Base-by-base conservation (phyloP, 345 rosid genomes). In the Cardiospermum halicacabum region DNA sequence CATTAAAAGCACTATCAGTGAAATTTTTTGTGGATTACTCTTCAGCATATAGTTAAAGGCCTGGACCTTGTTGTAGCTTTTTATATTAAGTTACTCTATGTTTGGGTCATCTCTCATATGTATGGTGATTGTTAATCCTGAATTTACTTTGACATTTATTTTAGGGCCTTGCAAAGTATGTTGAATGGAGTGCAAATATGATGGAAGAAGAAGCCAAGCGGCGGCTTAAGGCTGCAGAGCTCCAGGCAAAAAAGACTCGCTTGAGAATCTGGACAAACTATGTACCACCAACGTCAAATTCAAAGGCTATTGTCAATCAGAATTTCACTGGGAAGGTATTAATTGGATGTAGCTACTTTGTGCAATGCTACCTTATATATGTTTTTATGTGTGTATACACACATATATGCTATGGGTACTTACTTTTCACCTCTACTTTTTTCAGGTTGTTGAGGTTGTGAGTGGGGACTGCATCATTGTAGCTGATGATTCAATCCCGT, bases 151-250 rank as follows among this genome's bases (percentile, higher is more conserved):
- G 58, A 47, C 36, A 64, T 31, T 59, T 55, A 19, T 11, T 30
- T 28, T 62, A 95, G 99, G 98, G 99, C 59, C 84, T 95, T 53
- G 98, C 97, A 65, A 89, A 88, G 79, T 95, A 76, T 78, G 90
- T 95, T 66, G 99, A 91, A 63, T 95, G 99, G 99, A 95, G 97
- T 75, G 99, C 96, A 27, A 91, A 85, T 75, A 82, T 85, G 96
- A 84, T 95, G 96, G 97, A 95, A 81, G 96, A 91, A 55, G 96
- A 91, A 62, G 88, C 93, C 58, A 91, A 82, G 73, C 83, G 83
- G 61, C 73, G 62, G 69, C 68, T 95, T 64, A 91, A 89, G 83
- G 65, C 81, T 70, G 90, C 94, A 22, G 99, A 95, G 62, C 97
- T 91, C 76, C 82, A 91, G 62, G 93, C 96, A 66, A 95, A 91